phyloP scores from a whole-genome alignment of 768 basidiomycete genomes.

The Kwoniella shandongensis region DNA sequence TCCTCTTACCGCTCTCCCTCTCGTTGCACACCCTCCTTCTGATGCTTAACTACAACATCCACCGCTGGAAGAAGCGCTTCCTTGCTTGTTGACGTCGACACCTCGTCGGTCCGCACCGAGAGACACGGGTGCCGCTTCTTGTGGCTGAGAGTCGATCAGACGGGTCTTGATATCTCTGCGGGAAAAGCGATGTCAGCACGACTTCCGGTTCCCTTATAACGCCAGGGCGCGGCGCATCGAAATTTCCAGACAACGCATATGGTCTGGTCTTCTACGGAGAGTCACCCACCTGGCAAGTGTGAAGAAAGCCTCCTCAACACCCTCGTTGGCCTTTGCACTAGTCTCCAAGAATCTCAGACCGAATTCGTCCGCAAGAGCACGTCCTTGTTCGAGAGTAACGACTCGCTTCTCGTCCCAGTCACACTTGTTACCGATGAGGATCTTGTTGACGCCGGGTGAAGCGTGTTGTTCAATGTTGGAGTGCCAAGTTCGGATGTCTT shows the following conservation, averaged over 20 bases:
- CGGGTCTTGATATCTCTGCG: slow-evolving; percentile 89
- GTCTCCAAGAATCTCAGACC: slow-evolving; percentile 98
- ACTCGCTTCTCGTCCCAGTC: slow-evolving; percentile 96
- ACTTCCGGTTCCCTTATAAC: too few relatives aligned
- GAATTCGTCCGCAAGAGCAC: slow-evolving; percentile 85
- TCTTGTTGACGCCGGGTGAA: slow-evolving; percentile 98
- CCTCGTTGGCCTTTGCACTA: slow-evolving; percentile 92
- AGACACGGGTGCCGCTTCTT: slow-evolving; percentile 34
- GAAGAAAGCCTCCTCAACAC: slow-evolving; percentile 98
- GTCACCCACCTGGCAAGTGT: slow-evolving; percentile 84
- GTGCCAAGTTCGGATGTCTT: slow-evolving; percentile 99
- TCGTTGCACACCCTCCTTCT: neutral
- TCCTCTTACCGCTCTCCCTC: neutral
- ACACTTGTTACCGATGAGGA: slow-evolving; percentile 97
- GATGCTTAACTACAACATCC: slow-evolving; percentile 33
- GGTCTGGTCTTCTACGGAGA: neutral
- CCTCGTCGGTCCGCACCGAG: slow-evolving; percentile 43
- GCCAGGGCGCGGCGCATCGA: too few relatives aligned
- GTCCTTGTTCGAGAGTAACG: slow-evolving; percentile 87
- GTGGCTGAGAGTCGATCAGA: slow-evolving; percentile 76
- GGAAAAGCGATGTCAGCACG: neutral
- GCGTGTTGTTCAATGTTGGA: slow-evolving; percentile 97
- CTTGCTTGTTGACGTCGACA: slow-evolving; percentile 43
- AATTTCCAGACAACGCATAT: neutral
- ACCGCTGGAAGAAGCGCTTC: slow-evolving; percentile 16